phyloP scores from a whole-genome alignment of 73 alveolate genomes.

The Paramecium biaurelia region DNA sequence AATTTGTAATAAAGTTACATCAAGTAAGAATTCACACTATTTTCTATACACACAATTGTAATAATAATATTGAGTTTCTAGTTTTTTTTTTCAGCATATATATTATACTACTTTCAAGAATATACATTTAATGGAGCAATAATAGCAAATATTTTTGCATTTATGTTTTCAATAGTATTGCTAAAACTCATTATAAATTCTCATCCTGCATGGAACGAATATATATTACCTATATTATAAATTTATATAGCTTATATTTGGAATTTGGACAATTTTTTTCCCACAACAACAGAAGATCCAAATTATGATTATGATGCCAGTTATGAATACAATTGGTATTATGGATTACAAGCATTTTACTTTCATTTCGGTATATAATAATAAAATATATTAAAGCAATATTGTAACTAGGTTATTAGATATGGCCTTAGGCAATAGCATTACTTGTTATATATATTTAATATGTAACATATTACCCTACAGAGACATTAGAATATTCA shows the following conservation, averaged over 20 bases:
- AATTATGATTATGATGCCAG: not conserved
- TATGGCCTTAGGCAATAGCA: not conserved
- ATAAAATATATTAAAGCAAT: not conserved
- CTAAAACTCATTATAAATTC: not conserved
- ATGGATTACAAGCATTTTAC: not conserved
- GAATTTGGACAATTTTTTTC: not conserved
- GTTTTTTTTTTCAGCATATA: not conserved
- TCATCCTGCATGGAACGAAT: conserved; percentile 1
- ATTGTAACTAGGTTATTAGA: not conserved
- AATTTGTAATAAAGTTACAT: not conserved
- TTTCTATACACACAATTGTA: not conserved
- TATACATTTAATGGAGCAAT: not conserved
- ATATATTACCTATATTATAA: not conserved
- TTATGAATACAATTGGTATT: not conserved
- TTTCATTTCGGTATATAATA: not conserved
- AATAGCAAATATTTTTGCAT: not conserved
- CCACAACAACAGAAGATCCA: not conserved
- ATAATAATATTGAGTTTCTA: not conserved
- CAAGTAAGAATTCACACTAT: not conserved
- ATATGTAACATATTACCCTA: not conserved
- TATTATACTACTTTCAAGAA: not conserved
- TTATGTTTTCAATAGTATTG: not conserved
- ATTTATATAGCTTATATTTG: not conserved
- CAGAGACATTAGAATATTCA: not conserved
- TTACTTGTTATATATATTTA: not conserved